phyloP scores from a whole-genome alignment of 352 stramenopile genomes.

The Phytophthora boehmeriae region DNA sequence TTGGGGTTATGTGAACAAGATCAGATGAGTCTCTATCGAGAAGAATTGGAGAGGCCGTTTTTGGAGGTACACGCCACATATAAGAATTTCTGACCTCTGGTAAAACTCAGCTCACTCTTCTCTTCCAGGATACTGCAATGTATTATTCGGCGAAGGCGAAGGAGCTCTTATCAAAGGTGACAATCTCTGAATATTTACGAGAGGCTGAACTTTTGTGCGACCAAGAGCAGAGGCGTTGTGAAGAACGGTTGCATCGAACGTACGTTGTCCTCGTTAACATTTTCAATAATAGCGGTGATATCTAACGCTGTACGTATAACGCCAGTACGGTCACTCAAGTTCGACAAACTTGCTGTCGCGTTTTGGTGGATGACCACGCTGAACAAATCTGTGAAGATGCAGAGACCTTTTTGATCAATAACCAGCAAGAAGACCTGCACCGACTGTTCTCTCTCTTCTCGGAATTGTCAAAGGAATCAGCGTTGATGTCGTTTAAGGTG shows the following conservation, averaged over 20 bases:
- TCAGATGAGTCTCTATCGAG: conserved; percentile 80
- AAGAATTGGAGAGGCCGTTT: conserved; percentile 78
- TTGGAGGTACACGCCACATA: conserved; percentile 44
- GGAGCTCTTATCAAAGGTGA: conserved; percentile 63
- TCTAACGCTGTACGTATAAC: background rate
- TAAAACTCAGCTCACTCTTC: background rate
- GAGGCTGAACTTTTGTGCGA: conserved; percentile 73
- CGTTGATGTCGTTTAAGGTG: conserved; percentile 85
- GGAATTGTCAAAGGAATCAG: conserved; percentile 79
- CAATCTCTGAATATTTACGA: conserved; percentile 77
- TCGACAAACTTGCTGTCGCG: conserved; percentile 77
- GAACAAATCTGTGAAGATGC: conserved; percentile 84
- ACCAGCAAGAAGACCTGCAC: conserved; percentile 80
- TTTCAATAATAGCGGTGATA: background rate
- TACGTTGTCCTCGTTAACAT: conserved; percentile 32
- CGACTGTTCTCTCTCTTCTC: conserved; percentile 85
- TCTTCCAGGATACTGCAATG: conserved; percentile 56
- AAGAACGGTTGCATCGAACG: conserved; percentile 77
- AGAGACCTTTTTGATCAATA: conserved; percentile 77
- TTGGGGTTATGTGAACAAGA: conserved; percentile 78
- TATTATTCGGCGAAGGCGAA: conserved; percentile 78
- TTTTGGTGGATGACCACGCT: conserved; percentile 80
- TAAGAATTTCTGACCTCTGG: background rate
- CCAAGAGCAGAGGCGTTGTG: conserved; percentile 83
- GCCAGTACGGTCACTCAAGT: conserved; percentile 78